These are phyloP conservation scores for Syzygium jambos DNA, from an alignment of 345 rosid genomes.

Conservation along the genomic window DNA sequence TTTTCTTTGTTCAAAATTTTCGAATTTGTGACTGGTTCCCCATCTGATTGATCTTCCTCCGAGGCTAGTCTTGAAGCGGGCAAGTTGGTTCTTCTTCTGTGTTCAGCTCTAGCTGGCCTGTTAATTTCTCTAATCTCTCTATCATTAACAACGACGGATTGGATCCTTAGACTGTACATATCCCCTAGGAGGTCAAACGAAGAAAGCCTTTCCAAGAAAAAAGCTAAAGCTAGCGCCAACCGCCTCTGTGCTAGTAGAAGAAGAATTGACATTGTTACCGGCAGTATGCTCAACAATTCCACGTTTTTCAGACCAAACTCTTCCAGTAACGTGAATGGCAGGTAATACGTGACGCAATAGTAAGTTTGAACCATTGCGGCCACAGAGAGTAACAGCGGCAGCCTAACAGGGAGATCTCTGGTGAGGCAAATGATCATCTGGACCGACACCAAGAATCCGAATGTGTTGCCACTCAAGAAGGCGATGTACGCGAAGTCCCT, in stretches of 20 bases:
- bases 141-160: background rate
- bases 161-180: background rate
- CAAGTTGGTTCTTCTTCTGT: too few species aligned
- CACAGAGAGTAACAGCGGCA: background rate
- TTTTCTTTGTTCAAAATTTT: too few species aligned
- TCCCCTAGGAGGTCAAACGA: background rate
- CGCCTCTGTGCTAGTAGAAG: background rate
- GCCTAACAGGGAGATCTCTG: background rate
- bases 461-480: background rate
- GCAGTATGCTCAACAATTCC: background rate
- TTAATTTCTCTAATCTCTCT: background rate
- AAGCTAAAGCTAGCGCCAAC: background rate
- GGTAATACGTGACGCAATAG: background rate
- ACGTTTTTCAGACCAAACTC: background rate
- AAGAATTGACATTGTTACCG: background rate
- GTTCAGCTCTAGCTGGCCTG: background rate
- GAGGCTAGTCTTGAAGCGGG: too few species aligned
- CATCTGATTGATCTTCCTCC: too few species aligned
- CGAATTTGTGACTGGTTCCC: too few species aligned
- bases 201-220: background rate
- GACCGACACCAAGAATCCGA: background rate
- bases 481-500: background rate
- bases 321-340: background rate
- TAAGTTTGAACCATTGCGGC: background rate
- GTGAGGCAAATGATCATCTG: background rate